A percentile compares a stretch with the other conserved stretches of the same genome.
These are phyloP conservation scores for Trametes cinnabarina DNA, from an alignment of 768 basidiomycete genomes.

Conservation along the genomic window DNA sequence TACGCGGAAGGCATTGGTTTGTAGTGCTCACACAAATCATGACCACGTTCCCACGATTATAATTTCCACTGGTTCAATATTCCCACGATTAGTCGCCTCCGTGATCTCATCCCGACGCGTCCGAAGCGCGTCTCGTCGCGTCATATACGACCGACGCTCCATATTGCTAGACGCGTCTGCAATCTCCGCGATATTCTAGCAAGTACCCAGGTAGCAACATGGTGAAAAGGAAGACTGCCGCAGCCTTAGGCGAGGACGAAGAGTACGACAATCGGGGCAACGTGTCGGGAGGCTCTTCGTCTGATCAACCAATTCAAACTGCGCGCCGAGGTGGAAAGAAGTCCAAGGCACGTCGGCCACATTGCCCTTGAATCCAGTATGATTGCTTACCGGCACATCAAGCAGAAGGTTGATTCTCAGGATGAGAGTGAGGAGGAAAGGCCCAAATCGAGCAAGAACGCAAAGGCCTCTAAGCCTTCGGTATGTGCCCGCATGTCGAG, in stretches of 20 bases:
- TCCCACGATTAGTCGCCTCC: constrained; percentile 18
- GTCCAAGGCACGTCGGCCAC: not conserved
- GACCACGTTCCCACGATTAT: constrained; percentile 17
- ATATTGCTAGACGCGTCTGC: not conserved
- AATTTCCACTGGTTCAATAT: not conserved
- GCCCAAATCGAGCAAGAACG: not conserved
- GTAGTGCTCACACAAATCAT: constrained; percentile 5
- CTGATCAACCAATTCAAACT: constrained; percentile 4
- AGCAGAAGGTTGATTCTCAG: not conserved
- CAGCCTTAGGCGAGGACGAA: constrained; percentile 18
- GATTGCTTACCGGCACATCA: too few relatives aligned
- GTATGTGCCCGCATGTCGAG: not conserved
- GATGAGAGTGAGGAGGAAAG: constrained; percentile 4
- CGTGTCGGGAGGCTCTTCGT: not conserved
- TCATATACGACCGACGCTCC: not conserved
- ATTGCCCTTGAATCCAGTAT: not conserved
- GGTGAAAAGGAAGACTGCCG: constrained; percentile 18
- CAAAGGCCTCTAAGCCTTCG: not conserved
- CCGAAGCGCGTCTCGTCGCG: constrained; percentile 11
- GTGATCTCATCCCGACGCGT: not conserved
- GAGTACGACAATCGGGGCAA: not conserved
- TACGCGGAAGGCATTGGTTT: constrained; percentile 20
- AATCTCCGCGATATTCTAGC: not conserved
- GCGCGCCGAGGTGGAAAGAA: constrained; percentile 13
- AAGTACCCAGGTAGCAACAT: constrained; percentile 13